Evolutionary conservation across 768 basidiomycete genomes (phyloP).

Genomic region (Tulasnella sp.): DNA sequence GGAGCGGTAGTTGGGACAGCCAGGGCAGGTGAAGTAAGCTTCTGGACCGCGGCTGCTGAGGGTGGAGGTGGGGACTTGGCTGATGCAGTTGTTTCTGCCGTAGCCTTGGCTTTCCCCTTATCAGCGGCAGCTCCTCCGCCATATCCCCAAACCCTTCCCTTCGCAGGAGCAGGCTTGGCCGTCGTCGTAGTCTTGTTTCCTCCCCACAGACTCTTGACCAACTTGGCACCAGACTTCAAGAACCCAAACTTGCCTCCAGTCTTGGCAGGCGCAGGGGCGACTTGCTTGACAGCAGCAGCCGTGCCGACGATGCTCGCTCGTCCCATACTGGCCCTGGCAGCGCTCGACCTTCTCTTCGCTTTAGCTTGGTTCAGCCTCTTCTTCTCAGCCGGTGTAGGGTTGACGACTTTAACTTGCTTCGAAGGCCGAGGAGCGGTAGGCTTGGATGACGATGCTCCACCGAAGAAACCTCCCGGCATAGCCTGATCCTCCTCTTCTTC

Average conservation of each 20-base stretch:
- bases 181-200: not conserved
- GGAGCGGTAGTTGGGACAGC: not conserved
- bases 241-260: conserved; percentile 16
- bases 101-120: not conserved
- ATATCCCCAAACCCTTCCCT: not conserved
- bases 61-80: not conserved
- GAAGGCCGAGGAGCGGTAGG: not conserved
- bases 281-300: not conserved
- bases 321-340: conserved; percentile 16
- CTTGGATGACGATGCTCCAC: not conserved
- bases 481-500: not conserved
- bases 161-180: conserved; percentile 11
- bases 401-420: not conserved
- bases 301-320: conserved; percentile 18
- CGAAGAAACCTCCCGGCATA: conserved; percentile 8
- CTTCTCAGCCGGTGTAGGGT: conserved; percentile 1
- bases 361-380: conserved; percentile 16
- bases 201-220: conserved; percentile 20
- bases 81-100: not conserved
- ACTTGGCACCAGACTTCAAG: conserved; percentile 22
- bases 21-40: not conserved
- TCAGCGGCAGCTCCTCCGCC: not conserved
- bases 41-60: not conserved
- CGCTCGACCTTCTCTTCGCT: conserved; percentile 16
- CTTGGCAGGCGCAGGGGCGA: not conserved